Conservation (phyloP, 768 basidiomycete species). For the Goffeauzyma gilvescens region DNA sequence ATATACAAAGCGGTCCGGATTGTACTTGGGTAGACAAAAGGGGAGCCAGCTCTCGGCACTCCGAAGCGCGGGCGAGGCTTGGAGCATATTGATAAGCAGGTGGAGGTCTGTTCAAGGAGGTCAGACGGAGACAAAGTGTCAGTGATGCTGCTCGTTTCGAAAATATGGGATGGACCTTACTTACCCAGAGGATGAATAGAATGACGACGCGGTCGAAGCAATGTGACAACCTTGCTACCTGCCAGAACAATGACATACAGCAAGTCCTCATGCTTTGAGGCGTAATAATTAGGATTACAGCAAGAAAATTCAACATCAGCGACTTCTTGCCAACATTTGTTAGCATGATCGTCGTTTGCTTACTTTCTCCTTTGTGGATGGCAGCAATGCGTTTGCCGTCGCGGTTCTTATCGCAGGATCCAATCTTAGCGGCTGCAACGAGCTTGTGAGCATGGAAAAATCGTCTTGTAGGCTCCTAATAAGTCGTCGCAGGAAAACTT, state of each 20-base stretch:
- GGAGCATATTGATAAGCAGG: conserved; percentile 74
- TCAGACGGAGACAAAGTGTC: not conserved
- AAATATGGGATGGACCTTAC: conserved; percentile 7
- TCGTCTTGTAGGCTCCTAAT: conserved; percentile 54
- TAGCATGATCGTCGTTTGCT: conserved; percentile 6
- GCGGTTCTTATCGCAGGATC: conserved; percentile 50
- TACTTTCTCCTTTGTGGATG: conserved; percentile 62
- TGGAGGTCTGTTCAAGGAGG: conserved; percentile 49
- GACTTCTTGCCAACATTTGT: no score
- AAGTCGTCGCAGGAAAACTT: conserved; percentile 57
- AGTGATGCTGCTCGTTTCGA: not conserved
- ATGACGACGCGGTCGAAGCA: conserved; percentile 77
- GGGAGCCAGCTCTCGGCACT: conserved; percentile 79
- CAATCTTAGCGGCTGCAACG: conserved; percentile 59
- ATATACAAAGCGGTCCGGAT: conserved; percentile 71
- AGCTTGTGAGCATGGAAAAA: conserved; percentile 61
- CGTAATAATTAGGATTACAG: not conserved
- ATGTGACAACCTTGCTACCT: conserved; percentile 55
- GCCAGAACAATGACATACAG: conserved; percentile 79
- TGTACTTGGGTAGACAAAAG: conserved; percentile 86
- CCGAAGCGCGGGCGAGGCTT: conserved; percentile 56
- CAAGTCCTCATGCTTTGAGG: conserved; percentile 44
- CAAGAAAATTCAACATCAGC: not conserved
- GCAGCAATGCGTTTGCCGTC: conserved; percentile 63
- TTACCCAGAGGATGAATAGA: conserved; percentile 82